A percentile compares a stretch with the other conserved stretches of the same genome.
These are phyloP conservation scores for Eleusine coracana DNA, from an alignment of 176 grass and related monocot species.

Conservation along the genomic window DNA sequence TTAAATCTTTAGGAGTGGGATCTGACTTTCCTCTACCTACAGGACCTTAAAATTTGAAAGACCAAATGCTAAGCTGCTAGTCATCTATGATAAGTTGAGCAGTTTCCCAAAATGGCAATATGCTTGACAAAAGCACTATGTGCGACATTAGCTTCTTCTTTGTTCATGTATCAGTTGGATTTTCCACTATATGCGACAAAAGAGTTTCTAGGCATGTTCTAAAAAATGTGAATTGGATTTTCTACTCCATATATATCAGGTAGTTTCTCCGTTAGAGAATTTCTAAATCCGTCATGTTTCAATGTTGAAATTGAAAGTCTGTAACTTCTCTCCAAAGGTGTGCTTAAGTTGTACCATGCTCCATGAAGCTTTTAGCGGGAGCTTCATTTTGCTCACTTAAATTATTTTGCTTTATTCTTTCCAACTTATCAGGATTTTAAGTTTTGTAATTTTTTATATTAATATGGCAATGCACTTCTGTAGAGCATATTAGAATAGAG, in stretches of 20 bases:
- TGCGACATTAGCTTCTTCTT: background rate
- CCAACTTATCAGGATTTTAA: conserved; percentile 11
- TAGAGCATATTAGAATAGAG: background rate
- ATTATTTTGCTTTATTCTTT: background rate
- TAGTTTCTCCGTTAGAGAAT: background rate
- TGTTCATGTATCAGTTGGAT: background rate
- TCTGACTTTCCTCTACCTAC: background rate
- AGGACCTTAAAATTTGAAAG: background rate
- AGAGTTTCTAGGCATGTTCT: no score
- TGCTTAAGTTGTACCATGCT: background rate
- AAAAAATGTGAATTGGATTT: background rate
- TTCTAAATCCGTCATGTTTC: background rate
- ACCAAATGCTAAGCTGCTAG: background rate
- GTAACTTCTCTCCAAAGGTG: background rate
- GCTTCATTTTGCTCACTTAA: background rate
- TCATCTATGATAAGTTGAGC: background rate
- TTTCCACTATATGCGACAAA: no score
- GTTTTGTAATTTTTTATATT: background rate
- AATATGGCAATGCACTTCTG: background rate
- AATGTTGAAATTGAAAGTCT: background rate
- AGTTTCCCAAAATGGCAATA: background rate
- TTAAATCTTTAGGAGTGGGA: background rate
- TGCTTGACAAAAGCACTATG: background rate
- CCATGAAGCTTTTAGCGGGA: background rate
- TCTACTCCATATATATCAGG: background rate